These are phyloP conservation scores for Rhexocercosporidium sp. DNA, from an alignment of 2,329 filamentous ascomycete genomes.

Conservation along the genomic window DNA sequence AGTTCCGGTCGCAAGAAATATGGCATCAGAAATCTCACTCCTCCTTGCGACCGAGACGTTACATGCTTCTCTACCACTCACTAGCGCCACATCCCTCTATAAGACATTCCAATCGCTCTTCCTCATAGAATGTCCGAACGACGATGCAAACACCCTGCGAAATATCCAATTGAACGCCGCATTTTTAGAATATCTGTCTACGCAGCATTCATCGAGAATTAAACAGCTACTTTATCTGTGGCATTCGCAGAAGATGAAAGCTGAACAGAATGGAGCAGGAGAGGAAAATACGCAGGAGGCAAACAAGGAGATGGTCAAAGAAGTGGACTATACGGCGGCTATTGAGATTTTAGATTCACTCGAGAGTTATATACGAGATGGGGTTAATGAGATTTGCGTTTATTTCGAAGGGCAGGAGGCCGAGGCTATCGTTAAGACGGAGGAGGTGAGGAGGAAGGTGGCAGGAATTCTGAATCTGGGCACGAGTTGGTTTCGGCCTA, in stretches of 20 bases:
- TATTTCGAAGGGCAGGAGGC: conserved; percentile 5
- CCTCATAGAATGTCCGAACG: background rate
- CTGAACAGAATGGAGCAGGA: background rate
- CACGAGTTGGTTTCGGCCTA: background rate
- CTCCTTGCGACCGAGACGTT: background rate
- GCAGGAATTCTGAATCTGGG: background rate
- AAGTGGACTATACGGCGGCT: background rate
- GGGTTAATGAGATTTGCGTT: background rate
- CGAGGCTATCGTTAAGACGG: background rate
- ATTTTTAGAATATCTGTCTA: background rate
- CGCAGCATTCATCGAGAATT: background rate
- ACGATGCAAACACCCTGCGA: background rate
- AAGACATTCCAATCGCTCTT: conserved; percentile 4
- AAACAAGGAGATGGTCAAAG: background rate
- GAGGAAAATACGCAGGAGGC: background rate
- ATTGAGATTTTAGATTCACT: background rate
- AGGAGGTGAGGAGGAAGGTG: background rate
- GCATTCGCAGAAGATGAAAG: background rate
- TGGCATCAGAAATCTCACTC: background rate
- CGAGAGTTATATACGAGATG: background rate
- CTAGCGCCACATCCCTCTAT: background rate
- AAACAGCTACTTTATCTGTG: background rate
- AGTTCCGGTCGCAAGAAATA: too few species aligned
- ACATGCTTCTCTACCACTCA: background rate
- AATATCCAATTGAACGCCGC: conserved; percentile 4